These are phyloP conservation scores for Heritiera fomes DNA, from an alignment of 345 rosid genomes.

Conservation along the genomic window DNA sequence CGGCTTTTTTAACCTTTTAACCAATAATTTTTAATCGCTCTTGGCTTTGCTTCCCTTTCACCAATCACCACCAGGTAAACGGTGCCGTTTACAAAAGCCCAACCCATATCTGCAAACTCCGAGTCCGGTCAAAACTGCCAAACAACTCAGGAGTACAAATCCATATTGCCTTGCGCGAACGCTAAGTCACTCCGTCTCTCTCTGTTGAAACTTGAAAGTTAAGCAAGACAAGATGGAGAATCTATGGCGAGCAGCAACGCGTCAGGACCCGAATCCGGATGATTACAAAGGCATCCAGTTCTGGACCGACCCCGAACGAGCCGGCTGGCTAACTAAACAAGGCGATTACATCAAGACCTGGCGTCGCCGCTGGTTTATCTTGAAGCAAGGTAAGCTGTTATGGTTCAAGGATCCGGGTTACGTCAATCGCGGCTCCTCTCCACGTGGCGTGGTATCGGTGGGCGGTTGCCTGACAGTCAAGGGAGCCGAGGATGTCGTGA, in stretches of 20 bases:
- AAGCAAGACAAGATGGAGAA: constrained; percentile 43
- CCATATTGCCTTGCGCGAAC: neutral
- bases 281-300: constrained; percentile 67
- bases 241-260: constrained; percentile 67
- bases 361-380: constrained; percentile 87
- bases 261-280: constrained; percentile 66
- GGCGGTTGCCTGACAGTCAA: constrained; percentile 74
- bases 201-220: neutral
- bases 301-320: constrained; percentile 73
- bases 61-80: neutral
- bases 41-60: too few relatives aligned
- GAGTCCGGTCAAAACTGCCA: neutral
- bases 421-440: constrained; percentile 50
- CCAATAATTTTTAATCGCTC: too few relatives aligned
- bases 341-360: constrained; percentile 86
- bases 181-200: neutral
- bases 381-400: constrained; percentile 77
- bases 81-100: neutral
- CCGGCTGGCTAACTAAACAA: constrained; percentile 79
- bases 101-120: neutral
- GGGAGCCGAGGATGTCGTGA: constrained; percentile 81
- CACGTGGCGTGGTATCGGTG: constrained; percentile 73
- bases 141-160: neutral
- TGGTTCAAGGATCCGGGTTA: constrained; percentile 71
- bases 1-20: too few relatives aligned